A percentile compares a stretch with the other conserved stretches of the same genome.
Evolutionary conservation across 78 protist species (phyloP).

Genomic region (slime mould (Dictyostelium discoideum)): dicty_2.7 NC_007090.3:4088501-4089000

Average conservation of each 20-base stretch:
- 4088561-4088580: conserved; percentile 67
- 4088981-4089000: conserved; percentile 72
- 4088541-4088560: conserved; percentile 56
- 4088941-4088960: conserved; percentile 65
- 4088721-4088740: conserved; percentile 60
- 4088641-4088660: conserved; percentile 37
- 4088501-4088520: conserved; percentile 58
- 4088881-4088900: conserved; percentile 15
- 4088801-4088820: conserved; percentile 51
- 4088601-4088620: conserved; percentile 41
- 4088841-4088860: conserved; percentile 66
- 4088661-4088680: conserved; percentile 32
- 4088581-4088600: conserved; percentile 58
- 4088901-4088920: conserved; percentile 75
- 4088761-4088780: background rate
- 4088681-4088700: conserved; percentile 49
- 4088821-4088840: conserved; percentile 42
- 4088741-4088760: conserved; percentile 19
- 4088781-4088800: conserved; percentile 21
- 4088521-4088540: conserved; percentile 68
- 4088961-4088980: conserved; percentile 48
- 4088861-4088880: conserved; percentile 72
- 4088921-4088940: conserved; percentile 44
- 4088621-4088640: conserved; percentile 49
- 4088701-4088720: conserved; percentile 61